Evolutionary conservation across 208 protist genomes (phyloP).

Genomic region (Angomonas ambiguus): DNA sequence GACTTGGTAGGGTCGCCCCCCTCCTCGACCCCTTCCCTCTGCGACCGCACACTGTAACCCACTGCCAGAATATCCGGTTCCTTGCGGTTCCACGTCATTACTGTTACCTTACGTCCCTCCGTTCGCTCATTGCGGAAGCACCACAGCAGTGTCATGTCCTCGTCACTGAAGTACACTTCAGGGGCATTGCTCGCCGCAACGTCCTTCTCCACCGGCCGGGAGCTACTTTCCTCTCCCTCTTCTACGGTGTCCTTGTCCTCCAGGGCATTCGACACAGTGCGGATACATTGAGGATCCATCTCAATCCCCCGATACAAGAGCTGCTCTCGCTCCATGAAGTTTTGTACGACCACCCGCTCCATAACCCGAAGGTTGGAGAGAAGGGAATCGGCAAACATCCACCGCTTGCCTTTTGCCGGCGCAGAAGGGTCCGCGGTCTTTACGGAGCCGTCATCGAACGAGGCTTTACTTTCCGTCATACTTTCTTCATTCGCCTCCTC

Average conservation of each 20-base stretch:
- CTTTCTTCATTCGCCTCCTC: slow-evolving; percentile 15
- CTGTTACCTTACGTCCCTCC: slow-evolving; percentile 72
- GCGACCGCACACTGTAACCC: slow-evolving; percentile 32
- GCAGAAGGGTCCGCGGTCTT: slow-evolving; percentile 3
- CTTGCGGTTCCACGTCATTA: slow-evolving; percentile 90
- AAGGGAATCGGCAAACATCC: slow-evolving; percentile 80
- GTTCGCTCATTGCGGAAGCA: slow-evolving; percentile 74
- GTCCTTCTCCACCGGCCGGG: not conserved
- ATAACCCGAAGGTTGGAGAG: slow-evolving; percentile 81
- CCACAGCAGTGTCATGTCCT: slow-evolving; percentile 81
- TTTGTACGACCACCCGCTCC: slow-evolving; percentile 91
- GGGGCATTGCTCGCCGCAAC: not conserved
- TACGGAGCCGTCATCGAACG: slow-evolving; percentile 24
- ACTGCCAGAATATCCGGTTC: slow-evolving; percentile 84
- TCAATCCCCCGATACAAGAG: slow-evolving; percentile 80
- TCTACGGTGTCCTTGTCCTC: not conserved
- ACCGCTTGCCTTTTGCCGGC: slow-evolving; percentile 24
- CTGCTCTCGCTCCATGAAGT: slow-evolving; percentile 82
- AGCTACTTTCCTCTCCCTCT: slow-evolving; percentile 6
- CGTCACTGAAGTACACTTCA: slow-evolving; percentile 15
- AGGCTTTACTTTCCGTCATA: slow-evolving; percentile 36
- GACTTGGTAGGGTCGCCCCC: not conserved
- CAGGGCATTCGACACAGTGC: not conserved
- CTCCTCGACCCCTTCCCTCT: not conserved
- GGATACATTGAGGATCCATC: slow-evolving; percentile 26